phyloP scores from a whole-genome alignment of 164 flowering plant genomes.

The Protea cynaroides region DNA sequence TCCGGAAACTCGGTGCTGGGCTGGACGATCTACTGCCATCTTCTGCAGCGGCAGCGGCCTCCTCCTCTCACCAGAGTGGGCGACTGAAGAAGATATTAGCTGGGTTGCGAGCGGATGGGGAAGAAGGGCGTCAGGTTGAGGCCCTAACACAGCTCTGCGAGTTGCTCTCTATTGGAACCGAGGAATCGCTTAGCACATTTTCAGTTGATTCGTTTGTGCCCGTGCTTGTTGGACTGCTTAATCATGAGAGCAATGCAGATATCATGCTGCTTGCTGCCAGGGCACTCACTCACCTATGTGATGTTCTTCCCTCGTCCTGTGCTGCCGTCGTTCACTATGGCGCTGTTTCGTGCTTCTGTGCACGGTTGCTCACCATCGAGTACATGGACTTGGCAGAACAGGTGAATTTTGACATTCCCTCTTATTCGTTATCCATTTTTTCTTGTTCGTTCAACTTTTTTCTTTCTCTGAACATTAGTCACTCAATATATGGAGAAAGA shows the following conservation, averaged over 20 bases:
- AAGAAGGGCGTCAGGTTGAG: slow-evolving; percentile 96
- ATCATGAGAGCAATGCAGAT: slow-evolving; percentile 92
- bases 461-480: background rate
- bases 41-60: slow-evolving; percentile 50
- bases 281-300: slow-evolving; percentile 90
- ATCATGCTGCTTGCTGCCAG: slow-evolving; percentile 95
- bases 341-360: slow-evolving; percentile 83
- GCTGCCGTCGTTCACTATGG: slow-evolving; percentile 98
- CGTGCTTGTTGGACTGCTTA: slow-evolving; percentile 87
- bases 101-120: slow-evolving; percentile 91
- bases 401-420: slow-evolving; percentile 33
- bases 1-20: slow-evolving; percentile 88
- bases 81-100: slow-evolving; percentile 84
- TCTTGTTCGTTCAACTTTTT: background rate
- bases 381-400: slow-evolving; percentile 99
- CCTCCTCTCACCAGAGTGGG: slow-evolving; percentile 82
- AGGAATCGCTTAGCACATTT: slow-evolving; percentile 88
- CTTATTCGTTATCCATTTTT: background rate
- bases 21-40: slow-evolving; percentile 86
- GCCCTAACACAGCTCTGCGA: slow-evolving; percentile 94
- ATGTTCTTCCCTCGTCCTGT: slow-evolving; percentile 91
- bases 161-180: slow-evolving; percentile 93
- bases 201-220: slow-evolving; percentile 96
- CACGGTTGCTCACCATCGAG: slow-evolving; percentile 87
- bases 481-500: background rate